These are phyloP conservation scores for Francoa sonchifolia DNA, from an alignment of 441 rosid species.

Conservation along the genomic window DNA sequence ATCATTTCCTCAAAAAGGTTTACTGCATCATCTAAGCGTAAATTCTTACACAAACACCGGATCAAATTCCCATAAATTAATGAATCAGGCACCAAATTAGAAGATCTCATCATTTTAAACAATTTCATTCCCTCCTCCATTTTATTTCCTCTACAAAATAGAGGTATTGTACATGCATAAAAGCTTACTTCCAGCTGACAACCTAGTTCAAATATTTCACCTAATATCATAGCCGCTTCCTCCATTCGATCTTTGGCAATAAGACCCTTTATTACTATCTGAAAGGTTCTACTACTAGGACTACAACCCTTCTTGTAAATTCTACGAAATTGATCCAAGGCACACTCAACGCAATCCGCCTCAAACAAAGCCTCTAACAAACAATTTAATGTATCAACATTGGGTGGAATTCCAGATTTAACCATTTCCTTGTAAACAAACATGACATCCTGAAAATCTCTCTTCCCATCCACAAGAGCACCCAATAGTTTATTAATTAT, in stretches of 20 bases:
- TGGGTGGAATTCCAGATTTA: slow-evolving; percentile 35
- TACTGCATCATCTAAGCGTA: slow-evolving; percentile 25
- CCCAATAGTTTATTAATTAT: slow-evolving; percentile 29
- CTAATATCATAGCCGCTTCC: slow-evolving; percentile 26
- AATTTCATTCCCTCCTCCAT: slow-evolving; percentile 23
- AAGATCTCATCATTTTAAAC: slow-evolving; percentile 31
- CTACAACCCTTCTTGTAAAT: slow-evolving; percentile 31
- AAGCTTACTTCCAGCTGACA: slow-evolving; percentile 20
- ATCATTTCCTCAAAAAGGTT: slow-evolving; percentile 30
- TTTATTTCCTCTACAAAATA: slow-evolving; percentile 30
- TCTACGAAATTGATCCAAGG: slow-evolving; percentile 41
- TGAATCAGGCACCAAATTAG: slow-evolving; percentile 21
- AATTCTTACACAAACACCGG: slow-evolving; percentile 26
- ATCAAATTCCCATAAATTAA: slow-evolving; percentile 21
- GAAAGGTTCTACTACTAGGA: slow-evolving; percentile 34
- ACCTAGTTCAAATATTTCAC: slow-evolving; percentile 25
- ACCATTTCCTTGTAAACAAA: slow-evolving; percentile 58
- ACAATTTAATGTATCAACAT: slow-evolving; percentile 30
- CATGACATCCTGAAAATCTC: slow-evolving; percentile 23
- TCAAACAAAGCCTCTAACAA: slow-evolving; percentile 36
- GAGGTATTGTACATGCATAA: slow-evolving; percentile 23
- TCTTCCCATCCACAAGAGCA: slow-evolving; percentile 27
- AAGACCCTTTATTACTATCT: slow-evolving; percentile 33
- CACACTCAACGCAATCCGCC: slow-evolving; percentile 24
- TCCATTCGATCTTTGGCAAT: slow-evolving; percentile 14